phyloP scores from a whole-genome alignment of 768 basidiomycete species.

The Suillus decipiens region DNA sequence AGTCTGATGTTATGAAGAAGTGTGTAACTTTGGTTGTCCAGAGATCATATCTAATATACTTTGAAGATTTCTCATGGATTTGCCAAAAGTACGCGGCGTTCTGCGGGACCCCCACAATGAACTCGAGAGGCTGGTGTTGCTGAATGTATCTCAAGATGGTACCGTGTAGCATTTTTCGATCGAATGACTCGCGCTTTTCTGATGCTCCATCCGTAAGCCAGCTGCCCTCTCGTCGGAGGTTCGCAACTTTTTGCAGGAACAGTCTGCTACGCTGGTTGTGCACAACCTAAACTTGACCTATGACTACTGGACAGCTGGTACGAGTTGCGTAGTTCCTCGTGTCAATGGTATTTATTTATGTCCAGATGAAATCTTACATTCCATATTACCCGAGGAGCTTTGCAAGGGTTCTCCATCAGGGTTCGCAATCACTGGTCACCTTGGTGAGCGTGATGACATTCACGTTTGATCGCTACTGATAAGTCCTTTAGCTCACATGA shows the following conservation, averaged over 20 bases:
- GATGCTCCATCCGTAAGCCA: conserved; percentile 47
- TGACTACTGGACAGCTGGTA: conserved; percentile 88
- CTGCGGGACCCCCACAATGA: conserved; percentile 49
- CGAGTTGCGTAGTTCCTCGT: conserved; percentile 20
- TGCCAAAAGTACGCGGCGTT: conserved; percentile 69
- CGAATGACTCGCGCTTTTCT: conserved; percentile 11
- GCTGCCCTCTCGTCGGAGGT: conserved; percentile 65
- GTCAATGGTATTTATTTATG: conserved; percentile 9
- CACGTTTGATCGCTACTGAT: conserved; percentile 4
- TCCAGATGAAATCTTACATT: conserved; percentile 80
- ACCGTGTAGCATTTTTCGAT: conserved; percentile 17
- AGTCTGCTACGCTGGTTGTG: conserved; percentile 55
- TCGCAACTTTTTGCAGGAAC: conserved; percentile 53
- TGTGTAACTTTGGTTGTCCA: conserved; percentile 32
- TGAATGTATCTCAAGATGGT: conserved; percentile 65
- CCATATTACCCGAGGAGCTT: conserved; percentile 78
- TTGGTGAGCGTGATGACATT: conserved; percentile 58
- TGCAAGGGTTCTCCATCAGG: conserved; percentile 80
- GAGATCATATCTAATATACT: conserved; percentile 16
- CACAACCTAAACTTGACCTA: conserved; percentile 74
- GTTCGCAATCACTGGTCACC: conserved; percentile 88
- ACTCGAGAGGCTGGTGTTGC: conserved; percentile 63
- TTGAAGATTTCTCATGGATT: conserved; percentile 60
- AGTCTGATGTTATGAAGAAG: conserved; percentile 60
- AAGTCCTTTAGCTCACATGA: conserved; percentile 73